Conservation (phyloP, 352 stramenopile genomes). For the Pythium angustatum region DNA sequence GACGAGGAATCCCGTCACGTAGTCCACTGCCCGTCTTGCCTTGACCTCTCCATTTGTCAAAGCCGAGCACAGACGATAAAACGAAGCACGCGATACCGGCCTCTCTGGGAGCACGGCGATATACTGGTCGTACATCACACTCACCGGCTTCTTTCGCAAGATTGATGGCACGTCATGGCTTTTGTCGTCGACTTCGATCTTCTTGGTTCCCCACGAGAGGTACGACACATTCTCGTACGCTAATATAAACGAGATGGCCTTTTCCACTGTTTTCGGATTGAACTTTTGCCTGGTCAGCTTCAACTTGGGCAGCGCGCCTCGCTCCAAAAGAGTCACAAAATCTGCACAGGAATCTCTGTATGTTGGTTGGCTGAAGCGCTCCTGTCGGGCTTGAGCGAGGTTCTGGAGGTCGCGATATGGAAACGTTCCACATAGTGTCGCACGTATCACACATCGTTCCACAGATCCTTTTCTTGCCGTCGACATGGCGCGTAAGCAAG, state of each 20-base stretch:
- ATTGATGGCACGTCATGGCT: constrained; percentile 12
- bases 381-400: background rate
- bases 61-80: background rate
- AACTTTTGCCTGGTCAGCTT: background rate
- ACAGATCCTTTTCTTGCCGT: constrained; percentile 5
- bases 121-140: constrained; percentile 10
- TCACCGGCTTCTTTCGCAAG: constrained; percentile 3
- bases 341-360: constrained; percentile 4
- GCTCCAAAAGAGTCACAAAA: background rate
- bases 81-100: background rate
- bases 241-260: constrained; percentile 1
- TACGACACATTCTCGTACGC: constrained; percentile 13
- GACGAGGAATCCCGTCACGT: constrained; percentile 10
- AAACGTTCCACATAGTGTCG: constrained; percentile 10
- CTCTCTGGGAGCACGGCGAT: background rate
- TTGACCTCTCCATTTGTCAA: constrained; percentile 8
- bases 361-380: background rate
- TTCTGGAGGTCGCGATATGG: background rate
- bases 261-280: background rate
- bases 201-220: constrained; percentile 13
- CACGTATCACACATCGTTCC: constrained; percentile 1
- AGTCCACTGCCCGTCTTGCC: background rate
- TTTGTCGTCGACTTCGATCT: background rate
- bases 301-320: background rate
- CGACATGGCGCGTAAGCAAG: background rate